These are phyloP conservation scores for Phalaenopsis hybrid DNA, from an alignment of 116 monocot genomes.

Conservation along the genomic window DNA sequence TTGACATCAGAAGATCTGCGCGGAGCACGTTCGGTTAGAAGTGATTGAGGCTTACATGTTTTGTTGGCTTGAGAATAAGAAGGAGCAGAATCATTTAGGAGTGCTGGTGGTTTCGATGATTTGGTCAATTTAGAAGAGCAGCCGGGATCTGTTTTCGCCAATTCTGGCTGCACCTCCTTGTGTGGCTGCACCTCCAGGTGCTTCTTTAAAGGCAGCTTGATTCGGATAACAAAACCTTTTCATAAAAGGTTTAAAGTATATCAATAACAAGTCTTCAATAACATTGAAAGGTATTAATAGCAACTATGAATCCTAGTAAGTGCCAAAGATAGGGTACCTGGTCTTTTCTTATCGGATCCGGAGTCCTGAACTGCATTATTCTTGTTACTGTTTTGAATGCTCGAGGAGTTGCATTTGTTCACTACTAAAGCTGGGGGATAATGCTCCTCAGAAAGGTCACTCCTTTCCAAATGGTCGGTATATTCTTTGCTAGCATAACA, in stretches of 20 bases:
- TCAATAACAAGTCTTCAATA: neutral
- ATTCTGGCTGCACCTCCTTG: conserved; percentile 2
- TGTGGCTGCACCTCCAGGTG: neutral
- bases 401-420: conserved; percentile 31
- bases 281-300: neutral
- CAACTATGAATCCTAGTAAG: neutral
- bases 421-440: conserved; percentile 15
- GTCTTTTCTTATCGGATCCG: conserved; percentile 3
- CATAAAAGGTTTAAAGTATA: neutral
- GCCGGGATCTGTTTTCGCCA: neutral
- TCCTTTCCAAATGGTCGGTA: conserved; percentile 53
- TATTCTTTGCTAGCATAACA: conserved; percentile 2
- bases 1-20: neutral
- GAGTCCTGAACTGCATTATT: conserved; percentile 16
- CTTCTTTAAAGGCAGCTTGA: conserved; percentile 33
- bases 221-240: conserved; percentile 24
- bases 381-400: conserved; percentile 54
- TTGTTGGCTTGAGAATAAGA: neutral
- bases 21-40: neutral
- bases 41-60: neutral
- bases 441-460: conserved; percentile 70
- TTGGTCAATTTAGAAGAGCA: neutral
- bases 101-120: neutral
- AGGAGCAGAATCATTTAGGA: neutral
- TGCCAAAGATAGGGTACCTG: conserved; percentile 20